Percentiles rank a stretch among this genome's conserved stretches.
phyloP scores from a whole-genome alignment of 805 yeast genomes.

The Kuraishia molischiana region DNA sequence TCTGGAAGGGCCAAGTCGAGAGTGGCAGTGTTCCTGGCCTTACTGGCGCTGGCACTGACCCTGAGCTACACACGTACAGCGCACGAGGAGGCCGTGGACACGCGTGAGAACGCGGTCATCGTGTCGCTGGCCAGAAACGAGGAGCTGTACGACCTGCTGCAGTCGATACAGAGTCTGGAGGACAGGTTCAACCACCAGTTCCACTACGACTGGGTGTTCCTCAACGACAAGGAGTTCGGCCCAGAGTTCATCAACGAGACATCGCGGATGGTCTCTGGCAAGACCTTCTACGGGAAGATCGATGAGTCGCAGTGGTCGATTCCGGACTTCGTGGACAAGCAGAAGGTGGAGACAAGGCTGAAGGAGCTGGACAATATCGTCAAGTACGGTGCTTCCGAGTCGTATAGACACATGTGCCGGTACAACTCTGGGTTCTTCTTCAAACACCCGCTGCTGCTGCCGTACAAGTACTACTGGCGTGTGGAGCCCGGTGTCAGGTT shows the following conservation, averaged over 20 bases:
- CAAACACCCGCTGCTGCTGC: conserved; percentile 31
- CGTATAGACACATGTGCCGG: conserved; percentile 67
- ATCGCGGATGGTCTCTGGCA: conserved; percentile 26
- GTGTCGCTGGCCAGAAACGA: conserved; percentile 31
- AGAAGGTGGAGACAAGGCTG: conserved; percentile 19
- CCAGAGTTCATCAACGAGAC: conserved; percentile 26
- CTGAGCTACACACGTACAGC: too few species aligned
- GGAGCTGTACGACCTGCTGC: conserved; percentile 26
- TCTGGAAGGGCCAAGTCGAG: too few species aligned
- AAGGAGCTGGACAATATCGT: conserved; percentile 24
- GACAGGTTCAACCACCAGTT: conserved; percentile 24
- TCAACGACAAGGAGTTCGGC: conserved; percentile 36
- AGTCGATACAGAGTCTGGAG: conserved; percentile 25
- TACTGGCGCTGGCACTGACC: too few species aligned
- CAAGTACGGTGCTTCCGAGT: conserved; percentile 48
- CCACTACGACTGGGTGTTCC: conserved; percentile 34
- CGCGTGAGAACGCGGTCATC: conserved; percentile 51
- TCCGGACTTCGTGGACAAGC: conserved; percentile 31
- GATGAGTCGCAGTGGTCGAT: conserved; percentile 37
- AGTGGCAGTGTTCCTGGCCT: too few species aligned
- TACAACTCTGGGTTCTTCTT: conserved; percentile 42
- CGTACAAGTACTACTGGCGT: conserved; percentile 49
- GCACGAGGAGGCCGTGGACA: neutral
- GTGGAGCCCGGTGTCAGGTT: conserved; percentile 44
- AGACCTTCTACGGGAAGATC: conserved; percentile 28